Conservation (phyloP, 2,329 filamentous ascomycete genomes). For the Clonostachys solani region DNA sequence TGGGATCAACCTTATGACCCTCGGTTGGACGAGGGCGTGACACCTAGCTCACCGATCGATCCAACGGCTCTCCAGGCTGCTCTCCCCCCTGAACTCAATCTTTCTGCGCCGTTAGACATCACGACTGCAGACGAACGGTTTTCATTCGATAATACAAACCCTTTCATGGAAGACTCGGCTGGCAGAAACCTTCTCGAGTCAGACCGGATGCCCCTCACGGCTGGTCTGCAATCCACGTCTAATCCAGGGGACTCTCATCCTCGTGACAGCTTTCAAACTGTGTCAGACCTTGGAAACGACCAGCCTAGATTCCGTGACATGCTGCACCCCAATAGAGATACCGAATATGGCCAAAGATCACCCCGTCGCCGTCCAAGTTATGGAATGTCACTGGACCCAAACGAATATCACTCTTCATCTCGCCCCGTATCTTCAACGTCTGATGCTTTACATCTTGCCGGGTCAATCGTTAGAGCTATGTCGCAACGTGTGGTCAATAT, state of each 20-base stretch:
- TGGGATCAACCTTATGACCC: constrained; percentile 44
- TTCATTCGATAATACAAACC: constrained; percentile 7
- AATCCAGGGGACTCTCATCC: constrained; percentile 32
- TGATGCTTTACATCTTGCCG: constrained; percentile 62
- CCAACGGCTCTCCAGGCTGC: constrained; percentile 48
- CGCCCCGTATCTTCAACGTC: constrained; percentile 52
- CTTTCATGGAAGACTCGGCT: constrained; percentile 25
- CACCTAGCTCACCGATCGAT: constrained; percentile 47
- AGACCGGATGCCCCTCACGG: constrained; percentile 53
- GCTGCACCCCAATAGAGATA: constrained; percentile 43
- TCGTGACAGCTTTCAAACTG: constrained; percentile 54
- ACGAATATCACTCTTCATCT: constrained; percentile 44
- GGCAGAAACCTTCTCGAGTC: constrained; percentile 43
- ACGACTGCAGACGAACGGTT: background rate
- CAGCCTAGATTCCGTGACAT: constrained; percentile 46
- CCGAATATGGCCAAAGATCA: constrained; percentile 54
- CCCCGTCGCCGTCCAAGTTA: constrained; percentile 47
- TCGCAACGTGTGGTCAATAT: constrained; percentile 97
- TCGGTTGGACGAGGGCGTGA: constrained; percentile 25
- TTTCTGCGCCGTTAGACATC: constrained; percentile 2
- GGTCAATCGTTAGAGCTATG: constrained; percentile 78
- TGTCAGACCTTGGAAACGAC: constrained; percentile 51
- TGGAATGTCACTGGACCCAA: constrained; percentile 50
- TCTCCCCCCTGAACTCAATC: constrained; percentile 39
- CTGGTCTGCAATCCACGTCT: constrained; percentile 47